Base-by-base conservation (phyloP, 2,329 filamentous ascomycete species). In the Cladophialophora yegresii region DNA sequence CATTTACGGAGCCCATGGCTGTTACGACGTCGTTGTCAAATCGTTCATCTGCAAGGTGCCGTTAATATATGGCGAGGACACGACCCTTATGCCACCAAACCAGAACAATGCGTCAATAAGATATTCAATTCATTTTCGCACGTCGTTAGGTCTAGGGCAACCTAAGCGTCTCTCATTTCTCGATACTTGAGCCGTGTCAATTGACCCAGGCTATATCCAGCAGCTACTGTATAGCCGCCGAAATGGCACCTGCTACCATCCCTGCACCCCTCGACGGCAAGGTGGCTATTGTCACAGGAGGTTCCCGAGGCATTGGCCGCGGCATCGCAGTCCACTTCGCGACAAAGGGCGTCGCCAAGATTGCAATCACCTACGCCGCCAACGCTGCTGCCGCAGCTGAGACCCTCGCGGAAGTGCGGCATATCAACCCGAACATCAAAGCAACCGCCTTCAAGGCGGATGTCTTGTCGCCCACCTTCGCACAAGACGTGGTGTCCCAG, bases 261-360 rank as follows among this genome's bases (percentile, higher is more conserved):
- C 47, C 62, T 23, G 62, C 62, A 10, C 62, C 62, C 6, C 50
- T 64, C 26, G 33, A 28, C 30, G 86, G 85, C 76, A 96, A 95
- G 78, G 88, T 87, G 9, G 90, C 91, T 77, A 89, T 92, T 74
- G 92, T 96, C 73, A 96, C 92, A 0, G 92, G 92, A 68, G 91
- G 90, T 62, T 88, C 88, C 3, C 95, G 91, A 1, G 91, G 91
- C 61, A 96, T 96, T 71, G 92, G 92, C 58, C 85, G 90, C 68
- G 92, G 91, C 71, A 95, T 96, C 68, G 87, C 89, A 49, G 83
- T 96, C 58, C 89, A 88, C 72, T 95, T 90, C 75, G 79, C 95
- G 60, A 82, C 83, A 3, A 90, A 96, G 71, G 92, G 92, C 69
- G 89, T 89, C 40, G 45, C 54, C 22, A 57, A 60, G 45, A 59